These are phyloP conservation scores for Hyaloscypha hepaticicola DNA, from an alignment of 495 filamentous ascomycete genomes.

Conservation along the genomic window DNA sequence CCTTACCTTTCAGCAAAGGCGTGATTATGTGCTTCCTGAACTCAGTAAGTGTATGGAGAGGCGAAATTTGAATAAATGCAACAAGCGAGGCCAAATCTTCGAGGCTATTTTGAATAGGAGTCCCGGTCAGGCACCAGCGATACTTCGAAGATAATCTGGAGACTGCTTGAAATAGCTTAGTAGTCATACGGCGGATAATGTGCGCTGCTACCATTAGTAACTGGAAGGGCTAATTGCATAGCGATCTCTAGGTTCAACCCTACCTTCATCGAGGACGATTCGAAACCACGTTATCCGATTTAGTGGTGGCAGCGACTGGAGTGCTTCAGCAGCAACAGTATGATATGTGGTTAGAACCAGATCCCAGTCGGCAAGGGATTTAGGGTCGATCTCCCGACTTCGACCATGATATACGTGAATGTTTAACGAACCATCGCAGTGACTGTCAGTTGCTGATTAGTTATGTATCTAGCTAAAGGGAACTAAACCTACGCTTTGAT, in stretches of 20 bases:
- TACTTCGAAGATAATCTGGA: constrained; percentile 63
- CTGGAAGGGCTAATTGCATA: neutral
- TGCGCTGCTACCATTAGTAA: constrained; percentile 45
- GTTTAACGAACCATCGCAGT: constrained; percentile 41
- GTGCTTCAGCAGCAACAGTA: constrained; percentile 14
- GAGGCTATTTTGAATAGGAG: constrained; percentile 61
- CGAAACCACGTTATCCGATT: constrained; percentile 73
- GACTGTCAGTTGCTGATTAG: constrained; percentile 9
- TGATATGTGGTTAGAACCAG: constrained; percentile 81
- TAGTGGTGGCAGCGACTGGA: constrained; percentile 44
- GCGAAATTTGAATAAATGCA: constrained; percentile 43
- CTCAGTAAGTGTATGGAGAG: constrained; percentile 34
- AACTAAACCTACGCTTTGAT: constrained; percentile 11
- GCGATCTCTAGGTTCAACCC: neutral
- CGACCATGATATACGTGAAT: constrained; percentile 65
- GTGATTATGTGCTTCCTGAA: constrained; percentile 36
- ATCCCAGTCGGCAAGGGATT: constrained; percentile 57
- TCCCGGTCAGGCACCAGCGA: constrained; percentile 81
- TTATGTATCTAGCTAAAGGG: neutral
- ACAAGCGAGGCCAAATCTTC: constrained; percentile 50
- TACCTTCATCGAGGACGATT: constrained; percentile 82
- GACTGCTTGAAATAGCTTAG: constrained; percentile 67
- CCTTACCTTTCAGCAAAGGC: constrained; percentile 27
- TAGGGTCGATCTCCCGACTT: constrained; percentile 51
- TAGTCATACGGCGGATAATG: constrained; percentile 71